Base-by-base conservation (phyloP, 2,329 filamentous ascomycete genomes). In the Phoma sp. region DNA sequence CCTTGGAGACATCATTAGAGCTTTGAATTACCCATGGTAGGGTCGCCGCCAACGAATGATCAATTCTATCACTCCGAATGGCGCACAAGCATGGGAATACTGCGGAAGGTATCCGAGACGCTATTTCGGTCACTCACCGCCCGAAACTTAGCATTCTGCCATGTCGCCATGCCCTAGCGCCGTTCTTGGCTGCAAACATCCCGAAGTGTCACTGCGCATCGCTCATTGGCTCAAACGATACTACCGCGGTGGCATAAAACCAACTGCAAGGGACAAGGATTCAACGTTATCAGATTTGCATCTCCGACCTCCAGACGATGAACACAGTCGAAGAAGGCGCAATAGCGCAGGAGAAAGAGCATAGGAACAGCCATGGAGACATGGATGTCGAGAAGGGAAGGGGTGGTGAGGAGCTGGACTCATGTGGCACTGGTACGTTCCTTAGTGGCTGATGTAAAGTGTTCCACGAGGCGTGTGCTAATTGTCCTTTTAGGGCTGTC, bases 291-390 rank as follows among this genome's bases (percentile, higher is more conserved):
- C 33, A 31, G 15, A 32, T 43, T 19, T 27, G 32, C n/a, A 39
- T 22, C n/a, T 17, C n/a, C 8, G 22, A 17, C 19, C 27, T 10
- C n/a, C 24, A 36, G 21, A 46, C n/a, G 9, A 67, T 67, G 65
- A 41, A 64, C 25, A 62, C 57, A 10, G n/a, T 60, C 37, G 62
- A 65, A 48, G 52, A 55, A 12, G 41, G 59, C 13, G 54, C 48
- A n/a, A 59, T 57, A 4, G 49, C 19, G 22, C 36, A 47, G 13
- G 47, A 51, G 19, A 39, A 54, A 32, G 24, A 47, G 46, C 39
- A 24, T 15, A 21, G 19, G 27, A 32, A 29, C 4, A 51, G 25
- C n/a, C 33, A 41, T 1, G 43, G 46, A 6, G 19, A 50, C 2
- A 19, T 33, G 6, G 65, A 64, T 37, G 25, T 62, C 9, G 62